Evolutionary conservation across 140 eudicot species (phyloP).

Genomic region (Anethum foeniculum): DNA sequence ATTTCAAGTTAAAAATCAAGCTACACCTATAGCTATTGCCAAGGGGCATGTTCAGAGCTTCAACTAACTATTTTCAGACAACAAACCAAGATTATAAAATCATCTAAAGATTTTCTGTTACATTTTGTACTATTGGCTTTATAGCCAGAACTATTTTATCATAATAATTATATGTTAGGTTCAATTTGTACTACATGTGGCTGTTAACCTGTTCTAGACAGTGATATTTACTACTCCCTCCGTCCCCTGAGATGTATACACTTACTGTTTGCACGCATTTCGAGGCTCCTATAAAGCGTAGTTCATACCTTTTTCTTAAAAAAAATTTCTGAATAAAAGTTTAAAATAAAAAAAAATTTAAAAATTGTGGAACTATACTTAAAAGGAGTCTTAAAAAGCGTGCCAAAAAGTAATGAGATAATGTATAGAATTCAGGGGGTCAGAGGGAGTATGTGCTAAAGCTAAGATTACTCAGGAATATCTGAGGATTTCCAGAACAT

Average conservation of each 20-base stretch:
- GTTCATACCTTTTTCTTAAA: too few relatives aligned
- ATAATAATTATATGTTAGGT: background rate
- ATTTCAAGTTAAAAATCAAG: slow-evolving; percentile 4
- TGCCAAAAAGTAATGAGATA: too few relatives aligned
- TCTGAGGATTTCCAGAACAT: background rate
- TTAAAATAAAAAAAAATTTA: too few relatives aligned
- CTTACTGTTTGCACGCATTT: too few relatives aligned
- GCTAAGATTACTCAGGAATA: background rate
- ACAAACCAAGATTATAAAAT: slow-evolving; percentile 8
- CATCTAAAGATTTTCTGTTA: slow-evolving; percentile 7
- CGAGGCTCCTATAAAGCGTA: too few relatives aligned
- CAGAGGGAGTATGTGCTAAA: background rate
- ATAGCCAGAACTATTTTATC: background rate
- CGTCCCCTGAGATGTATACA: too few relatives aligned
- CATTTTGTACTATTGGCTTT: background rate
- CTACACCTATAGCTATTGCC: background rate
- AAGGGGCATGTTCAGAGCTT: background rate
- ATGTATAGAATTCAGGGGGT: too few relatives aligned
- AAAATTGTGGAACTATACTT: too few relatives aligned
- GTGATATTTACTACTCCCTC: background rate
- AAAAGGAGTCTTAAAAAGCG: too few relatives aligned
- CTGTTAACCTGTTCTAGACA: background rate
- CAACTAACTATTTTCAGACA: slow-evolving; percentile 9
- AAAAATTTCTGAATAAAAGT: too few relatives aligned
- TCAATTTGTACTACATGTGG: background rate